Evolutionary conservation across 2,329 filamentous ascomycete genomes (phyloP).

Genomic region (Macroventuria anomochaeta): DNA sequence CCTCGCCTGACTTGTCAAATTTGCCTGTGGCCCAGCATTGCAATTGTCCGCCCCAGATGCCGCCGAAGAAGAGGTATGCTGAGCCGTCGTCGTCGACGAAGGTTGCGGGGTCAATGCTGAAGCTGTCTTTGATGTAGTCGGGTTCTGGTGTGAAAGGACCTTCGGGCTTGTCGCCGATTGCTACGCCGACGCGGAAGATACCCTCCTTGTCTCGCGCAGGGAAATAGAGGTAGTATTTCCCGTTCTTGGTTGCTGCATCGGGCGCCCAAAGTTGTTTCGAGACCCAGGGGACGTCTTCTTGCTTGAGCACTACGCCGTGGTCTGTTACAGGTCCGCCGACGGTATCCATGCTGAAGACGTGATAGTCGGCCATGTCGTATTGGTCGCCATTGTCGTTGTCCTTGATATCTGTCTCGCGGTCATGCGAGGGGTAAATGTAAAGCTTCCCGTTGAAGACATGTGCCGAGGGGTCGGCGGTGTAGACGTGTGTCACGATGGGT

Average conservation of each 20-base stretch:
- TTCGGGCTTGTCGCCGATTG: constrained; percentile 66
- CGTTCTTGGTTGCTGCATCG: constrained; percentile 72
- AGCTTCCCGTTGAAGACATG: constrained; percentile 78
- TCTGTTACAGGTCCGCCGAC: constrained; percentile 68
- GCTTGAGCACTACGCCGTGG: constrained; percentile 72
- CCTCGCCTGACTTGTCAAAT: constrained; percentile 59
- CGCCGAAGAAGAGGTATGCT: constrained; percentile 77
- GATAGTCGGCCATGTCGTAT: constrained; percentile 85
- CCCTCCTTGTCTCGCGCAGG: constrained; percentile 73
- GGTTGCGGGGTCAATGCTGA: constrained; percentile 77
- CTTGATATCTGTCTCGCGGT: constrained; percentile 74
- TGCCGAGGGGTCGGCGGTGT: constrained; percentile 80
- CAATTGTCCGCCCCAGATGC: constrained; percentile 80
- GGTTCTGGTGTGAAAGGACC: constrained; percentile 74
- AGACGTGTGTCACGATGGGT: constrained; percentile 75
- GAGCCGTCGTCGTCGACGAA: constrained; percentile 73
- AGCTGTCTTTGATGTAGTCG: constrained; percentile 70
- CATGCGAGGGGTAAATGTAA: constrained; percentile 83
- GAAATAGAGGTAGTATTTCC: constrained; percentile 79
- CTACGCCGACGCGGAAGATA: constrained; percentile 78
- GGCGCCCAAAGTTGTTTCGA: constrained; percentile 83
- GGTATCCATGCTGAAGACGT: constrained; percentile 71
- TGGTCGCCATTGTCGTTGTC: constrained; percentile 87
- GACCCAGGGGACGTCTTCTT: constrained; percentile 75
- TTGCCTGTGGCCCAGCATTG: constrained; percentile 72